These are phyloP conservation scores for Taiozyma onychis DNA, from an alignment of 1,139 yeast species.

Conservation along the genomic window DNA sequence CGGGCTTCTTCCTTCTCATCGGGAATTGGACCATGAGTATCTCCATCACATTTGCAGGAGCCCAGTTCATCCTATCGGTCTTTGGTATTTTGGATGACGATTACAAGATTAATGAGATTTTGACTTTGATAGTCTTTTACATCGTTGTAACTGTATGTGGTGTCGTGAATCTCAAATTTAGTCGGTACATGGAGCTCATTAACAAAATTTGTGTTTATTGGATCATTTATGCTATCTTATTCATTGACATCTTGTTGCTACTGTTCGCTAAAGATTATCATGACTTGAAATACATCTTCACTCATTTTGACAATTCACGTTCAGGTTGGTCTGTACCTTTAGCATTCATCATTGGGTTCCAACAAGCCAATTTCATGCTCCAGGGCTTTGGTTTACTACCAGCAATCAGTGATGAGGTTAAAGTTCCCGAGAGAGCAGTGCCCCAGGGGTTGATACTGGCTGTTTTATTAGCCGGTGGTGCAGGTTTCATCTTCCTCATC, in stretches of 20 bases:
- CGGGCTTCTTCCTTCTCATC: constrained; percentile 68
- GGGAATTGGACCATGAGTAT: constrained; percentile 78
- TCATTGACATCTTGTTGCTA: constrained; percentile 57
- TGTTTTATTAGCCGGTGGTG: constrained; percentile 54
- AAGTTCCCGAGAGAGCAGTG: constrained; percentile 65
- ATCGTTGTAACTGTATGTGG: constrained; percentile 54
- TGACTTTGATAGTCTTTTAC: constrained; percentile 53
- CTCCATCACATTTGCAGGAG: constrained; percentile 67
- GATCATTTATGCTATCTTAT: constrained; percentile 67
- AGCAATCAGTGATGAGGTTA: constrained; percentile 78
- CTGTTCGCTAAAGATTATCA: constrained; percentile 58
- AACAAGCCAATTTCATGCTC: constrained; percentile 71
- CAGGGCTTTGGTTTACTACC: constrained; percentile 83
- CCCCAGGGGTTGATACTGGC: constrained; percentile 74
- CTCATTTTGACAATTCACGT: constrained; percentile 64
- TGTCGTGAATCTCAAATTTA: constrained; percentile 53
- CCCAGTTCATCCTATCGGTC: constrained; percentile 62
- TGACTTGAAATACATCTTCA: constrained; percentile 52
- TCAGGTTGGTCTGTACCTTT: constrained; percentile 65
- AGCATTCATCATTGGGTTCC: constrained; percentile 70
- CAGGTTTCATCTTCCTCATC: constrained; percentile 66
- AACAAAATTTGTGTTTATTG: constrained; percentile 65
- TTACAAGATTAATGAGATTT: constrained; percentile 49
- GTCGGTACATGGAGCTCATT: constrained; percentile 53
- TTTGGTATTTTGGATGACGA: constrained; percentile 55